Conservation (phyloP, 2,329 filamentous ascomycete species). For the Hymenoscyphus repandus region DNA sequence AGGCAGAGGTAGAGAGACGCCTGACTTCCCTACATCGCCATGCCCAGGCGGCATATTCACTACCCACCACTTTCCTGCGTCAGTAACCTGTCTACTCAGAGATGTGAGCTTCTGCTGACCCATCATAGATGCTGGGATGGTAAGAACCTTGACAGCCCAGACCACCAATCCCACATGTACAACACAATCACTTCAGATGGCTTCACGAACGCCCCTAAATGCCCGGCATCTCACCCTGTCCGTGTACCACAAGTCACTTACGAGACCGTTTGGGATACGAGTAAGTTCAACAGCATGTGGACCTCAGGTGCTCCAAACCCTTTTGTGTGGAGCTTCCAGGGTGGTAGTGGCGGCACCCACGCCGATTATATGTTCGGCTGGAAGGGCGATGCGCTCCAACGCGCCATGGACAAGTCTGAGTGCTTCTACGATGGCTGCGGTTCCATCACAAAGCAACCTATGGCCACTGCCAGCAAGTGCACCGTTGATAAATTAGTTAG, state of each 20-base stretch:
- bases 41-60: slow-evolving; percentile 32
- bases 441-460: slow-evolving; percentile 39
- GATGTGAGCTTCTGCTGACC: background rate
- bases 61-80: slow-evolving; percentile 29
- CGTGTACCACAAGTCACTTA: slow-evolving; percentile 45
- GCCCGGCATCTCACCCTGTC: slow-evolving; percentile 35
- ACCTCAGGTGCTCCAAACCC: slow-evolving; percentile 39
- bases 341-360: slow-evolving; percentile 42
- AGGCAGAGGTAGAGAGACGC: slow-evolving; percentile 9
- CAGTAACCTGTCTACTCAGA: background rate
- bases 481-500: slow-evolving; percentile 41
- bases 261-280: slow-evolving; percentile 44
- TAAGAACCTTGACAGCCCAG: slow-evolving; percentile 15
- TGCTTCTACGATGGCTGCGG: slow-evolving; percentile 44
- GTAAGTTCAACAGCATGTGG: slow-evolving; percentile 38
- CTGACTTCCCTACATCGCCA: slow-evolving; percentile 14
- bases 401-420: slow-evolving; percentile 40
- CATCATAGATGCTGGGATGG: slow-evolving; percentile 21
- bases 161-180: slow-evolving; percentile 21
- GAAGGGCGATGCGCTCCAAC: slow-evolving; percentile 44
- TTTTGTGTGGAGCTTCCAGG: slow-evolving; percentile 39
- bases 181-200: slow-evolving; percentile 24
- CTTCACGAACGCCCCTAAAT: slow-evolving; percentile 14
- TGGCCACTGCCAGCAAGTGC: slow-evolving; percentile 43
- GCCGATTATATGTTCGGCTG: slow-evolving; percentile 49